Evolutionary conservation across 163 green algal species (phyloP), one percentile per base, ranked within the genome.

Genomic region (Chlorella variabilis): DNA sequence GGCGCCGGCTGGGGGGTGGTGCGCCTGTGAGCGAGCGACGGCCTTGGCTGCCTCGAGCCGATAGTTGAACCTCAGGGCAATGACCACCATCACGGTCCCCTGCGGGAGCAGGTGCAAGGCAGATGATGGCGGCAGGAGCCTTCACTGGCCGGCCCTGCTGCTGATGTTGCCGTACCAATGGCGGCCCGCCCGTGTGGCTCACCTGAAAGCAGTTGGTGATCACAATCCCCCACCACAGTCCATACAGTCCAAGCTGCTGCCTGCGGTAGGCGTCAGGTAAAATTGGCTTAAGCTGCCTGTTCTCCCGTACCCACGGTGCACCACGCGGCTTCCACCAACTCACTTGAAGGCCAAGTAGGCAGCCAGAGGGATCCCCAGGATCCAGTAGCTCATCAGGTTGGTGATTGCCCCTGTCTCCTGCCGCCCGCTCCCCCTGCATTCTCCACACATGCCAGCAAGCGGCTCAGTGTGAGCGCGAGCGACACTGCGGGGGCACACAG

Each of bases 351-450:
- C 75, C 15, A 74, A 33, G 45, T 66, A 75, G n/a, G 75, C 75
- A 1, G 75, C 61, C 42, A 65, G 29, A 5, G 75, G 75, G 20
- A 82, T 63, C 27, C 62, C 75, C n/a, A 74, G 45, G 4, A 31
- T 29, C 75, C 80, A 85, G 38, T 81, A 85, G 34, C n/a, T 58
- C 27, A n/a, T 33, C 42, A 85, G 63, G 49, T 85, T 85, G 3
- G 63, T 81, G 31, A 77, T 29, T 5, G 70, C 70, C 8, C 70
- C 70, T 25, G 70, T 77, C 48, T 48, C 49, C 70, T 77, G 70
- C 70, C 70, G 29, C 23, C 70, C 70, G 48, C 48, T 65, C 29
- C 70, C 70, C 7, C 59, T 62, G 77, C 77, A 67, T 23, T 11
- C 45, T 54, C 45, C 45, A 23, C 20, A 62, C 61, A 49, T n/a